phyloP scores from a whole-genome alignment of 306 rosid genomes.

The Prosopis cineraria region DNA sequence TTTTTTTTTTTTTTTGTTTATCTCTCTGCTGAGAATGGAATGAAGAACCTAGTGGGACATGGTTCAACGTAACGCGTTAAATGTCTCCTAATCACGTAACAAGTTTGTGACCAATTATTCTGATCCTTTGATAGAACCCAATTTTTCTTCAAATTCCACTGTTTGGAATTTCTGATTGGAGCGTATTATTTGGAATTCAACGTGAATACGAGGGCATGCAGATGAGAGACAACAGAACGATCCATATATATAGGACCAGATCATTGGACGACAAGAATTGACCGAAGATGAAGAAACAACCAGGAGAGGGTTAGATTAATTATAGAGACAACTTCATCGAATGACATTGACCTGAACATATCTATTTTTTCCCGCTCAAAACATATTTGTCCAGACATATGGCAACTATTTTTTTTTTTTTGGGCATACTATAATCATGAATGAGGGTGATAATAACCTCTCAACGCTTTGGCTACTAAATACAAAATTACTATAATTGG shows the following conservation, averaged over 20 bases:
- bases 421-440: too few relatives aligned
- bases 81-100: background rate
- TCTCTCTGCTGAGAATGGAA: background rate
- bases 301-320: background rate
- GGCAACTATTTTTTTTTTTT: too few relatives aligned
- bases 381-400: too few relatives aligned
- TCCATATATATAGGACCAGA: background rate
- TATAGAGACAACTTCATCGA: background rate
- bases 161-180: background rate
- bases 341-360: background rate
- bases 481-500: too few relatives aligned
- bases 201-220: background rate
- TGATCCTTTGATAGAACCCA: background rate
- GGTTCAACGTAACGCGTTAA: background rate
- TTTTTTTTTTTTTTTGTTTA: background rate
- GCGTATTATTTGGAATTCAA: background rate
- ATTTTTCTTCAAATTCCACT: background rate
- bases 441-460: too few relatives aligned
- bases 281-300: background rate
- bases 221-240: background rate
- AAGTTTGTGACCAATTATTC: constrained; percentile 4
- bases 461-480: too few relatives aligned
- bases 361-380: background rate
- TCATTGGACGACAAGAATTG: background rate
- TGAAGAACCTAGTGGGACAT: background rate